A percentile compares a stretch with the other conserved stretches of the same genome.
Conservation (phyloP, 257 asterid species). For the Solanum paucissectum region DNA sequence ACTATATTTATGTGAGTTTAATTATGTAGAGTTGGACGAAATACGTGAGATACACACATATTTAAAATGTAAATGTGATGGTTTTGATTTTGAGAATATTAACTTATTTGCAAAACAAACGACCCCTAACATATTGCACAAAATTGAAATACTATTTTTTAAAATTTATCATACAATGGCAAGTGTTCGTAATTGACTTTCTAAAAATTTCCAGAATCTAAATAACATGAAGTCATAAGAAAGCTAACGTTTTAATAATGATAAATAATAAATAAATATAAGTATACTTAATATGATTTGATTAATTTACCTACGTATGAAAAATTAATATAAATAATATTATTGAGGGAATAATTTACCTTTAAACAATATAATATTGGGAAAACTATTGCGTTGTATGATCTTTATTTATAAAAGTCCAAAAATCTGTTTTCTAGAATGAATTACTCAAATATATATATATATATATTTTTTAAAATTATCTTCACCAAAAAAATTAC, state of each 20-base stretch:
- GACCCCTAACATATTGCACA: neutral
- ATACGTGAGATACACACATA: neutral
- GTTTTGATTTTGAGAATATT: neutral
- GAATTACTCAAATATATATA: too few relatives aligned
- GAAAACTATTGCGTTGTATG: too few relatives aligned
- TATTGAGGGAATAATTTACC: too few relatives aligned
- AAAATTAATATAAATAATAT: too few relatives aligned
- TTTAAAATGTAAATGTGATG: neutral
- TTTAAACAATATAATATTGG: too few relatives aligned
- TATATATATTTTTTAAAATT: too few relatives aligned
- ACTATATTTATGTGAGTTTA: neutral
- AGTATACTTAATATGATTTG: neutral
- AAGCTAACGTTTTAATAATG: neutral
- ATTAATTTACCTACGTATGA: too few relatives aligned
- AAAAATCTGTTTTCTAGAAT: too few relatives aligned
- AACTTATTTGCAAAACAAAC: neutral
- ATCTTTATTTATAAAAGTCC: too few relatives aligned
- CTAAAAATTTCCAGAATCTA: neutral
- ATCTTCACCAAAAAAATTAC: too few relatives aligned
- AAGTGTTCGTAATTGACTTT: neutral
- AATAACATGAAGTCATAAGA: neutral
- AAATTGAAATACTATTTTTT: neutral
- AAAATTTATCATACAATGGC: neutral
- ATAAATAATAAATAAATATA: too few relatives aligned
- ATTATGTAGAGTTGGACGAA: neutral